These are phyloP conservation scores for Vitis labrusca DNA, from an alignment of 164 flowering plant species.

Conservation along the genomic window DNA sequence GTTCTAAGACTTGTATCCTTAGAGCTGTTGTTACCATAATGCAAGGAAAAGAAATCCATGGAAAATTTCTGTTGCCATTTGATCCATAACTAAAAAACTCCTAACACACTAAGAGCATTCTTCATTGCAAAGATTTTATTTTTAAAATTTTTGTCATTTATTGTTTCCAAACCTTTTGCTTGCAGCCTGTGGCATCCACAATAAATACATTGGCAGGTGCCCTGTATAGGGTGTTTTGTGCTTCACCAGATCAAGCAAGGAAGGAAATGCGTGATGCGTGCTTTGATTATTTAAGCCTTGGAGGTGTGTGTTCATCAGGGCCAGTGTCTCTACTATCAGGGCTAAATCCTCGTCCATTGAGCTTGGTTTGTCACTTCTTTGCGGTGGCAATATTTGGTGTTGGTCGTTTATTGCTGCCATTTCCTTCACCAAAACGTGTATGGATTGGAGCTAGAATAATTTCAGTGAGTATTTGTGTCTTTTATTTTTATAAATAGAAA, in stretches of 20 bases:
- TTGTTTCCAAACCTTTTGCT: background rate
- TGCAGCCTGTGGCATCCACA: constrained; percentile 85
- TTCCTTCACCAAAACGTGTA: constrained; percentile 76
- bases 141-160: background rate
- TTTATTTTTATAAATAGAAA: background rate
- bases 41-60: background rate
- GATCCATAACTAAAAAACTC: background rate
- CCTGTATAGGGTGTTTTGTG: constrained; percentile 71
- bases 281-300: constrained; percentile 81
- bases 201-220: constrained; percentile 85
- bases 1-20: background rate
- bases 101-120: background rate
- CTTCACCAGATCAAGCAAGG: constrained; percentile 88
- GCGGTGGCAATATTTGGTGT: constrained; percentile 93
- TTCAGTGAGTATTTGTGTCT: constrained; percentile 37
- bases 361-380: constrained; percentile 87
- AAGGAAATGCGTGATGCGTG: constrained; percentile 94
- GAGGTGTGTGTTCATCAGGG: constrained; percentile 71
- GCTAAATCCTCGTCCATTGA: constrained; percentile 83
- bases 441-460: constrained; percentile 91
- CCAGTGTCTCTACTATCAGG: constrained; percentile 87
- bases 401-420: constrained; percentile 78
- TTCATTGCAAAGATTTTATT: background rate
- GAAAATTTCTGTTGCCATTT: background rate
- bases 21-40: background rate